Evolutionary conservation across 148 eudicot genomes (phyloP).

Genomic region (Silene conica): DNA sequence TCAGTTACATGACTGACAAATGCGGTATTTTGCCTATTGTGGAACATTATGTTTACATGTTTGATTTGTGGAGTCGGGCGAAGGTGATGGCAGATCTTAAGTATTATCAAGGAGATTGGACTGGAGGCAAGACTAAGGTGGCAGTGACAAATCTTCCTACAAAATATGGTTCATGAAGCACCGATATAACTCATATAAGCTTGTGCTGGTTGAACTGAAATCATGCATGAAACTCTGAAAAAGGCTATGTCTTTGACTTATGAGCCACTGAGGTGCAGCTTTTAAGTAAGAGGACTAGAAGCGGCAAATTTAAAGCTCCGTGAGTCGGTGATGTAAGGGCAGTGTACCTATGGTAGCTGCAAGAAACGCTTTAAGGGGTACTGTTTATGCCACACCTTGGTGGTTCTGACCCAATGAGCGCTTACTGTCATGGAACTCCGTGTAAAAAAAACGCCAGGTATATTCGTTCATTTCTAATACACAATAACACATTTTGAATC

Average conservation of each 20-base stretch:
- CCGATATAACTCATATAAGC: neutral
- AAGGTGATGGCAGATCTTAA: slow-evolving; percentile 15
- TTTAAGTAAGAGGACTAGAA: neutral
- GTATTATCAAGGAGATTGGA: slow-evolving; percentile 12
- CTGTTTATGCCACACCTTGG: neutral
- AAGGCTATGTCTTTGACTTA: neutral
- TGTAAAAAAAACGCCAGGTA: neutral
- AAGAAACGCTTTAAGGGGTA: neutral
- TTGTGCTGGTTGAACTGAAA: neutral
- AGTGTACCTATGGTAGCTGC: neutral
- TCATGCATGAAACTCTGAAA: neutral
- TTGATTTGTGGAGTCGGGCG: slow-evolving; percentile 36
- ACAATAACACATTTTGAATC: neutral
- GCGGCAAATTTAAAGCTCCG: neutral
- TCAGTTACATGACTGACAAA: slow-evolving; percentile 41
- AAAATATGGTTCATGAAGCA: neutral
- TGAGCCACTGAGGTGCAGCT: neutral
- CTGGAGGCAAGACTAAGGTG: neutral
- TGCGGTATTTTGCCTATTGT: slow-evolving; percentile 45
- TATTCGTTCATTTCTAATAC: neutral
- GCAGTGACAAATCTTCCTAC: neutral
- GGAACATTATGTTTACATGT: slow-evolving; percentile 49
- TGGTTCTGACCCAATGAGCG: neutral
- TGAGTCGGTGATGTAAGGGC: slow-evolving; percentile 1
- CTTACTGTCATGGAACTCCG: neutral